phyloP scores from a whole-genome alignment of 2,329 filamentous ascomycete species.

The Aspergillus phoenicis region DNA sequence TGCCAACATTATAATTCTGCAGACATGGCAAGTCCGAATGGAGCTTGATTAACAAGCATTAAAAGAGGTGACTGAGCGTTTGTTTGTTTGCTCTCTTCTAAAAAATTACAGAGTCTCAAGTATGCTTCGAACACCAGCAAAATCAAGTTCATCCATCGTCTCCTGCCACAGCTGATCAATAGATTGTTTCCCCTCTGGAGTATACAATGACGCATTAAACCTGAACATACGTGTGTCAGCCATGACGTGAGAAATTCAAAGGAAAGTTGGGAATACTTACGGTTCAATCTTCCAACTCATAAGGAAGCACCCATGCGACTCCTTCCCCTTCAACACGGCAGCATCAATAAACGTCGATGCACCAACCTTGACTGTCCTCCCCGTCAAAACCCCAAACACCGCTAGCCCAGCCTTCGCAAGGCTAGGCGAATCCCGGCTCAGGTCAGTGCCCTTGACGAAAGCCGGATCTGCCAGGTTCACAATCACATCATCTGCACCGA shows the following conservation, averaged over 20 bases:
- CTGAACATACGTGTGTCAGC: background rate
- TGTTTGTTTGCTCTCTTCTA: no score
- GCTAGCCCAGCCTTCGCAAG: conserved; percentile 18
- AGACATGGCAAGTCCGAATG: no score
- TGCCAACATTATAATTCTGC: no score
- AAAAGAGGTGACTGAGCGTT: no score
- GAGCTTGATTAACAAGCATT: no score
- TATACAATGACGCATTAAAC: conserved; percentile 30
- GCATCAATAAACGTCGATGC: conserved; percentile 55
- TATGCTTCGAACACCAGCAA: conserved; percentile 21
- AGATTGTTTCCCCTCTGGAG: conserved; percentile 36
- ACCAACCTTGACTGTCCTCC: conserved; percentile 35
- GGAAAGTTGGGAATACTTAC: background rate
- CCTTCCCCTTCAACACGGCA: conserved; percentile 47
- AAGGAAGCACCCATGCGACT: conserved; percentile 56
- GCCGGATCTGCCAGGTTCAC: conserved; percentile 55
- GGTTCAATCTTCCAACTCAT: conserved; percentile 22
- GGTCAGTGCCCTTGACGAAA: conserved; percentile 45
- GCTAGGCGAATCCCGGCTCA: conserved; percentile 38
- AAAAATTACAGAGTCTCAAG: background rate
- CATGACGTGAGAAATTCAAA: background rate
- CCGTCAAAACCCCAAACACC: background rate
- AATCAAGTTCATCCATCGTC: conserved; percentile 25
- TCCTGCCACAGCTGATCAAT: conserved; percentile 43
- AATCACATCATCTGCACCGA: conserved; percentile 27